Evolutionary conservation across 495 filamentous ascomycete genomes (phyloP), one percentile per base, ranked within the genome.

Genomic region (Hypomontagnella monticulosa): DNA sequence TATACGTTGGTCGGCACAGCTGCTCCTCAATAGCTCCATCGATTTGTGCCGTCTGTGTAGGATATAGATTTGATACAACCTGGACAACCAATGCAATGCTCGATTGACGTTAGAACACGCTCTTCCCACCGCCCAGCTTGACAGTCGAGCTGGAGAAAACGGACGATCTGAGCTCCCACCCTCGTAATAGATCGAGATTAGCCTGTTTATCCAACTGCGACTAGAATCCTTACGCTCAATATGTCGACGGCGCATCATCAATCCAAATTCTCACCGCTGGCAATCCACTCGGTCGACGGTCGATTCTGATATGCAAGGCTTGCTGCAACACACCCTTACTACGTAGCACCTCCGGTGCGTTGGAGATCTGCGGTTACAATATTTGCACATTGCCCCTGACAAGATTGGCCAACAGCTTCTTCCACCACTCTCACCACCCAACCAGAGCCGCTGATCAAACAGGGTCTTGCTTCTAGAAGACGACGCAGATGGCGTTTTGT

Each of bases 381-480:
- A 63, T 64, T 63, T 64, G 54, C 42, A 57, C 50, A 59, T 61
- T 69, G 56, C 50, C 66, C 66, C 66, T 64, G 66, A 61, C 60
- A 63, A 43, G 66, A 69, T 69, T 69, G 66, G 66, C 55, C 66
- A 56, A 63, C 55, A 42, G 19, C 15, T n/a, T 63, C 33, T 59
- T 40, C 60, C 60, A 57, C 50, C 50, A 52, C 37, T 32, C 32
- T 43, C 20, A 44, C 16, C 19, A 36, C 41, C 66, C 66, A 69
- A 69, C 66, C 66, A 69, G 30, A 32, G 12, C 18, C 10, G 15
- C 18, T 20, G n/a, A 8, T 32, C 42, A 14, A 8, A 47, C 56
- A 64, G 46, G 60, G 66, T 18, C 56, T 46, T 59, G 60, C 66
- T 69, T 69, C 66, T 69, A 69, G 66, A 69, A 69, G 60, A 64